These are phyloP conservation scores for Quercus glauca DNA, from an alignment of 306 rosid genomes.

Conservation along the genomic window DNA sequence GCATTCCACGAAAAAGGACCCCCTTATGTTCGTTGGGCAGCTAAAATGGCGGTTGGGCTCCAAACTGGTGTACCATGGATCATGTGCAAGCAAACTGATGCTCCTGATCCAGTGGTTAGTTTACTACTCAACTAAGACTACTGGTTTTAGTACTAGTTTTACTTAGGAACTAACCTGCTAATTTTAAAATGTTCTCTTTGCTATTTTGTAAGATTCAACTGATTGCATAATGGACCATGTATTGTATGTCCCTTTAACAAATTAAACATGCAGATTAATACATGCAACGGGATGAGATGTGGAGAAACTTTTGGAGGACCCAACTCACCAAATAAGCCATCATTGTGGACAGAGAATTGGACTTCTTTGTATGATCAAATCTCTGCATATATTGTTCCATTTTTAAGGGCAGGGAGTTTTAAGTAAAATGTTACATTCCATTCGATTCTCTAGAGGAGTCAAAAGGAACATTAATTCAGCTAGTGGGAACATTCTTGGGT, in stretches of 20 bases:
- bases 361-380: constrained; percentile 51
- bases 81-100: constrained; percentile 86
- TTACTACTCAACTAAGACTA: background rate
- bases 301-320: constrained; percentile 74
- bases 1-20: constrained; percentile 47
- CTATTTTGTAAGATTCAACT: too few species aligned
- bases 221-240: background rate
- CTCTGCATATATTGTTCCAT: background rate
- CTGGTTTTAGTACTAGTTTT: background rate
- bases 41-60: constrained; percentile 68
- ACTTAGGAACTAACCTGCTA: too few species aligned
- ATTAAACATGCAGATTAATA: constrained; percentile 48
- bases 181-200: too few species aligned
- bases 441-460: too few species aligned
- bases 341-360: constrained; percentile 85
- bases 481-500: too few species aligned
- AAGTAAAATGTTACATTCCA: too few species aligned
- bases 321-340: constrained; percentile 69
- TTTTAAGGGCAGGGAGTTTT: background rate
- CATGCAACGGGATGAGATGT: constrained; percentile 83
- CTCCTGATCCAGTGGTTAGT: constrained; percentile 78
- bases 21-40: constrained; percentile 61
- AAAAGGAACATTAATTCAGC: too few species aligned
- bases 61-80: constrained; percentile 67
- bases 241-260: background rate